A percentile compares a stretch with the other conserved stretches of the same genome.
Conservation (phyloP, 306 rosid species). For the Prinsepia uniflora region DNA sequence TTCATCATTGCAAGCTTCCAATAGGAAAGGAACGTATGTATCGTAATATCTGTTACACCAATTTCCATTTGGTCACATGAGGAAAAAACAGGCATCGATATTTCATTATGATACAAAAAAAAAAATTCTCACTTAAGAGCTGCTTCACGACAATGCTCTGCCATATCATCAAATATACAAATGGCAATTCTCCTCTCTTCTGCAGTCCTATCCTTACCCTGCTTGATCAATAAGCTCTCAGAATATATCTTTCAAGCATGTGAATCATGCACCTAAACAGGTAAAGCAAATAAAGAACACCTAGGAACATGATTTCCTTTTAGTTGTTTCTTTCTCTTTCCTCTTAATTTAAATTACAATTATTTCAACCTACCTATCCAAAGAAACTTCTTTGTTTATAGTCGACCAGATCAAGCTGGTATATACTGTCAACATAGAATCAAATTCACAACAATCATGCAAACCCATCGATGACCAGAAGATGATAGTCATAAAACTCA, state of each 20-base stretch:
- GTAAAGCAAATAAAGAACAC: neutral
- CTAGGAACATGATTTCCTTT: neutral
- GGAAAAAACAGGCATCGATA: neutral
- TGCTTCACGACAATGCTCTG: constrained; percentile 95
- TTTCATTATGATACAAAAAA: neutral
- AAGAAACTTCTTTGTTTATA: neutral
- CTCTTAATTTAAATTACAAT: too few relatives aligned
- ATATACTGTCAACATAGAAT: neutral
- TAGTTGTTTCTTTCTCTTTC: neutral
- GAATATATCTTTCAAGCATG: neutral
- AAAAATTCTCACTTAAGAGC: constrained; percentile 59
- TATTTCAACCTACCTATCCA: neutral
- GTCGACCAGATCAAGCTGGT: neutral
- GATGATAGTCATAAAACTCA: neutral
- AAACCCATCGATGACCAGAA: neutral
- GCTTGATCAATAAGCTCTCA: constrained; percentile 6
- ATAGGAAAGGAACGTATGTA: constrained; percentile 76
- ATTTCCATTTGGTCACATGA: constrained; percentile 1
- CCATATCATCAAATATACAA: constrained; percentile 95
- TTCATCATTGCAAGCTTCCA: constrained; percentile 97
- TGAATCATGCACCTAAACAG: neutral
- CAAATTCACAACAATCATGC: neutral
- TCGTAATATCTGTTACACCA: constrained; percentile 72
- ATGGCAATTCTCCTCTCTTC: constrained; percentile 97
- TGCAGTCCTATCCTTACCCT: constrained; percentile 96